Conservation (phyloP, 2,329 filamentous ascomycete species). For the Cladosporium sp. region DNA sequence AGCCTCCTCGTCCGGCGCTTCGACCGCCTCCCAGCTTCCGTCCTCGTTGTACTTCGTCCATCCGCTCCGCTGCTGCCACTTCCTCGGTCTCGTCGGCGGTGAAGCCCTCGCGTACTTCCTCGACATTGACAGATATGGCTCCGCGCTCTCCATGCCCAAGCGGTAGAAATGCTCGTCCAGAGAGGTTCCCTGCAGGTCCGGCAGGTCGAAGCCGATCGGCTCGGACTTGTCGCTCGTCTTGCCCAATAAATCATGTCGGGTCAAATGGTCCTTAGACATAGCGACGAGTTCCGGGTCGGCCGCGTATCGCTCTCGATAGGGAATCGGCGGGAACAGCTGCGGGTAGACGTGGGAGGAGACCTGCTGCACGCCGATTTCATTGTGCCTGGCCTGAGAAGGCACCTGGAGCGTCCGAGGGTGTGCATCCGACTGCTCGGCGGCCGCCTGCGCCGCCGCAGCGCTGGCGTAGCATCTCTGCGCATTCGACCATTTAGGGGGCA, state of each 20-base stretch:
- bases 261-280: conserved; percentile 75
- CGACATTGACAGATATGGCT: conserved; percentile 71
- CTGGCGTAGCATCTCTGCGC: conserved; percentile 23
- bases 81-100: conserved; percentile 54
- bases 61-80: conserved; percentile 74
- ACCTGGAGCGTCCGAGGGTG: conserved; percentile 28
- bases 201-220: conserved; percentile 82
- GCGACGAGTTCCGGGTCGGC: conserved; percentile 72
- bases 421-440: conserved; percentile 6
- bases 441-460: conserved; percentile 10
- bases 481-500: conserved; percentile 23
- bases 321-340: conserved; percentile 67
- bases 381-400: conserved; percentile 62
- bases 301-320: conserved; percentile 47
- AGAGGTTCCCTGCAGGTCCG: conserved; percentile 67
- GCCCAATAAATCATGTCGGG: conserved; percentile 76
- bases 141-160: conserved; percentile 77
- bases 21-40: conserved; percentile 64
- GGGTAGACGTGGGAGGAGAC: conserved; percentile 74
- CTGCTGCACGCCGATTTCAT: conserved; percentile 92
- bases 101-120: conserved; percentile 64
- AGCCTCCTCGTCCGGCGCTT: conserved; percentile 71
- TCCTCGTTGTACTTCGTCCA: conserved; percentile 90
- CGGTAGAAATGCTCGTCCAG: conserved; percentile 93
- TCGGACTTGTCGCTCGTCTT: conserved; percentile 72